These are phyloP conservation scores for Colletotrichum camelliae DNA, from an alignment of 2,329 filamentous ascomycete genomes.

Conservation along the genomic window DNA sequence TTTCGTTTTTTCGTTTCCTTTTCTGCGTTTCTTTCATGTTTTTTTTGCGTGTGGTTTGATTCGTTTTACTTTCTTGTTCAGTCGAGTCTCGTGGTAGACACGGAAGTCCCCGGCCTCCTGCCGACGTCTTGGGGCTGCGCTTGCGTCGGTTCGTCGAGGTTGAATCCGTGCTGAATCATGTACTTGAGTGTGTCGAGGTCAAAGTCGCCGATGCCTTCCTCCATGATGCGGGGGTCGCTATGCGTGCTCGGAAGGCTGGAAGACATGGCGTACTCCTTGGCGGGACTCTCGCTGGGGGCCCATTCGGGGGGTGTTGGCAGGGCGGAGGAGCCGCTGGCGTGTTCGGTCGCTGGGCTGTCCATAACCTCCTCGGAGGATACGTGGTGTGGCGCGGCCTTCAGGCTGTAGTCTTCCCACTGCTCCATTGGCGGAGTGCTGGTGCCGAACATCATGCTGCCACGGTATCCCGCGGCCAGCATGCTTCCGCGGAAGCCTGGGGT, in stretches of 20 bases:
- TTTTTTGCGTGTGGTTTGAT: not conserved
- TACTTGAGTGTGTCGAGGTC: constrained; percentile 9
- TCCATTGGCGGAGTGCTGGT: constrained; percentile 15
- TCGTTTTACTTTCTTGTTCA: not conserved
- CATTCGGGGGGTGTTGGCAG: constrained; percentile 42
- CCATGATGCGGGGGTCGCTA: constrained; percentile 6
- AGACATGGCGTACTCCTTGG: constrained; percentile 11
- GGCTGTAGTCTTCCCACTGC: constrained; percentile 9
- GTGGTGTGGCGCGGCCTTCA: constrained; percentile 21
- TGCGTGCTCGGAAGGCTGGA: not conserved
- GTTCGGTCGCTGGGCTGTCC: constrained; percentile 39
- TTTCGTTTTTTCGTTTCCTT: constrained; percentile 8
- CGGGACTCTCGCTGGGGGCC: not conserved
- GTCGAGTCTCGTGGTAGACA: constrained; percentile 9
- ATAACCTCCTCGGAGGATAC: constrained; percentile 40
- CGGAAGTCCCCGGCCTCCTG: constrained; percentile 1
- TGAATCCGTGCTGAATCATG: constrained; percentile 15
- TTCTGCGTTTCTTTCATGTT: not conserved
- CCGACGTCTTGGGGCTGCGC: not conserved
- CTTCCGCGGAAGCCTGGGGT: not conserved
- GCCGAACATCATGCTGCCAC: constrained; percentile 18
- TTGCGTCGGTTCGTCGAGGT: constrained; percentile 11
- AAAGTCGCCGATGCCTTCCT: not conserved
- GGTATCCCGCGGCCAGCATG: constrained; percentile 14
- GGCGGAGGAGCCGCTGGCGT: constrained; percentile 38